Conservation (phyloP, 495 filamentous ascomycete species). For the Echria macrotheca region DNA sequence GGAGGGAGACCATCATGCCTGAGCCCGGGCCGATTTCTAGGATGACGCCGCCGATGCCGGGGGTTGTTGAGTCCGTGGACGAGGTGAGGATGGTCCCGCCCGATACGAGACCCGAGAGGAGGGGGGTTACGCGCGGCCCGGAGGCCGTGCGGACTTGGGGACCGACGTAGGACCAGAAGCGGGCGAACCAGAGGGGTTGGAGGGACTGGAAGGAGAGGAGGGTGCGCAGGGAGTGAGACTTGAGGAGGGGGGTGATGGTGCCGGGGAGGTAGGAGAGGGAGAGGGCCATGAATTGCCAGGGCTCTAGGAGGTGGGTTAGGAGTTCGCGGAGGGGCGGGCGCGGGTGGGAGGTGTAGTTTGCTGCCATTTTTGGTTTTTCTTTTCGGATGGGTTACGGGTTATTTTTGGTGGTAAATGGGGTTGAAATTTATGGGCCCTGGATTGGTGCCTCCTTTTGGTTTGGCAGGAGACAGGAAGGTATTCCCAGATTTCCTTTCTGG, state of each 20-base stretch:
- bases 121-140: conserved; percentile 30
- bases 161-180: conserved; percentile 42
- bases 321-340: conserved; percentile 1
- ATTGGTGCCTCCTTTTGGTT: not conserved
- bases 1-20: conserved; percentile 43
- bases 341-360: not conserved
- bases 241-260: conserved; percentile 29
- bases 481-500: not conserved
- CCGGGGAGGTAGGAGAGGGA: conserved; percentile 34
- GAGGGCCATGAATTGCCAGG: conserved; percentile 35
- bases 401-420: not conserved
- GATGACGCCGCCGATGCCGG: conserved; percentile 31
- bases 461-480: too few species aligned
- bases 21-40: conserved; percentile 46
- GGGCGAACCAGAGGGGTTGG: conserved; percentile 43
- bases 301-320: conserved; percentile 26
- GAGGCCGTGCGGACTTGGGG: conserved; percentile 29
- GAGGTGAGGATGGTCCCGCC: conserved; percentile 18
- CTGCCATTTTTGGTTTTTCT: not conserved
- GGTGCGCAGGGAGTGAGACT: conserved; percentile 15
- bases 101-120: conserved; percentile 35
- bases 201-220: conserved; percentile 32
- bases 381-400: too few species aligned
- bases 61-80: conserved; percentile 9
- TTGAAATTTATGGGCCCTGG: not conserved